Conservation (phyloP, 2,329 filamentous ascomycete genomes). For the Fusarium hostae region DNA sequence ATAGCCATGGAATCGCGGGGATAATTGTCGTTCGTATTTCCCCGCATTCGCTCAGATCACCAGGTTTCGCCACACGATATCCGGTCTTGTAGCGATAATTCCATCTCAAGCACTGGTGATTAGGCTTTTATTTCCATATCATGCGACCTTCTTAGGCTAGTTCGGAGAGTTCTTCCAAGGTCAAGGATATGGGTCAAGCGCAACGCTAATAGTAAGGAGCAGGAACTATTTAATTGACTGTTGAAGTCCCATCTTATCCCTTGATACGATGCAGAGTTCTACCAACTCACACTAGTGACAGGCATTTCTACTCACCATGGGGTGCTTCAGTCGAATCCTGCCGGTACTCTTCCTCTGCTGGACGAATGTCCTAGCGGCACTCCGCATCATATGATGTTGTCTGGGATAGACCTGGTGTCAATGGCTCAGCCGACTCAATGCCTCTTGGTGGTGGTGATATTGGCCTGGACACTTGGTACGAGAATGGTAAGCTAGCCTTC, state of each 20-base stretch:
- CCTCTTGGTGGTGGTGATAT: constrained; percentile 10
- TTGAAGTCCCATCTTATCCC: too few relatives aligned
- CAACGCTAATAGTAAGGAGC: too few relatives aligned
- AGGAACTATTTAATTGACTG: background rate
- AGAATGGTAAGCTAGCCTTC: background rate
- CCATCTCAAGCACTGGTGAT: too few relatives aligned
- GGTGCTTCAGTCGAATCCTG: background rate
- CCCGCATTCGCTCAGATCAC: background rate
- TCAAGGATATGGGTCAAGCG: background rate
- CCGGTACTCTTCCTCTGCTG: background rate
- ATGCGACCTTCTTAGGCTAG: background rate
- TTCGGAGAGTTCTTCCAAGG: too few relatives aligned
- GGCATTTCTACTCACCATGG: background rate
- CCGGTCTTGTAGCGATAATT: background rate
- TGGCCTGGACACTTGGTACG: constrained; percentile 11
- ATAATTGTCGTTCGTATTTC: background rate
- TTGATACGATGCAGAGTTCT: rapidly evolving
- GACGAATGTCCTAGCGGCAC: background rate
- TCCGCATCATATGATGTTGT: constrained; percentile 1
- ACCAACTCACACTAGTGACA: background rate
- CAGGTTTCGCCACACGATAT: background rate
- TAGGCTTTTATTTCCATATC: background rate
- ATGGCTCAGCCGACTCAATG: constrained; percentile 15
- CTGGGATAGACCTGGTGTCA: constrained; percentile 2
- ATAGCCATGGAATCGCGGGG: background rate